Conservation (phyloP, 306 rosid species). For the Gillenia trifoliata region DNA sequence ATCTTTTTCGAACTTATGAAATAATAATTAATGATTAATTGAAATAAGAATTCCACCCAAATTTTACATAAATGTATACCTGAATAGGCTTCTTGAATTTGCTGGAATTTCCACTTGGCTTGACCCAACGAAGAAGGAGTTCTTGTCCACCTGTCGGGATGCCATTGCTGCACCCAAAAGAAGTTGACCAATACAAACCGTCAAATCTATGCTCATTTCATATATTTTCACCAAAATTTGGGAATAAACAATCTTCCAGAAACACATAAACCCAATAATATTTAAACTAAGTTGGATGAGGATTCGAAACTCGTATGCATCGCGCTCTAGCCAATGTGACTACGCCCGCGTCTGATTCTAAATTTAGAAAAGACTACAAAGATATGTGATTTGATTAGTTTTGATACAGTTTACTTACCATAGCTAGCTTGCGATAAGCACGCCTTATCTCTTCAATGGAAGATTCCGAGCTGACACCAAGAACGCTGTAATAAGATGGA, state of each 20-base stretch:
- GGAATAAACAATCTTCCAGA: neutral
- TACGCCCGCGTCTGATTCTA: neutral
- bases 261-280: neutral
- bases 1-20: neutral
- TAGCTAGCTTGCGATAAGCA: constrained; percentile 77
- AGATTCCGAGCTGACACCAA: constrained; percentile 54
- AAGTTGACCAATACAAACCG: too few relatives aligned
- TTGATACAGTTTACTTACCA: constrained; percentile 29
- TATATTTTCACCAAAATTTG: neutral
- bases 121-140: constrained; percentile 47
- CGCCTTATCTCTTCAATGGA: constrained; percentile 59
- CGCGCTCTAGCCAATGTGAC: neutral
- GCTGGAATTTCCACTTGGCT: constrained; percentile 68
- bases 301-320: neutral
- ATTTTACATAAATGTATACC: constrained; percentile 22
- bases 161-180: constrained; percentile 59
- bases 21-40: neutral
- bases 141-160: constrained; percentile 74
- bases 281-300: neutral
- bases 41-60: neutral
- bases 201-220: neutral
- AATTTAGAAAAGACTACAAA: neutral
- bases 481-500: constrained; percentile 49
- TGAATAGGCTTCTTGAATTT: constrained; percentile 81
- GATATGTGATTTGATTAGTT: neutral